Base-by-base conservation (phyloP, 129 eudicot species). In the Artemisia annua region DNA sequence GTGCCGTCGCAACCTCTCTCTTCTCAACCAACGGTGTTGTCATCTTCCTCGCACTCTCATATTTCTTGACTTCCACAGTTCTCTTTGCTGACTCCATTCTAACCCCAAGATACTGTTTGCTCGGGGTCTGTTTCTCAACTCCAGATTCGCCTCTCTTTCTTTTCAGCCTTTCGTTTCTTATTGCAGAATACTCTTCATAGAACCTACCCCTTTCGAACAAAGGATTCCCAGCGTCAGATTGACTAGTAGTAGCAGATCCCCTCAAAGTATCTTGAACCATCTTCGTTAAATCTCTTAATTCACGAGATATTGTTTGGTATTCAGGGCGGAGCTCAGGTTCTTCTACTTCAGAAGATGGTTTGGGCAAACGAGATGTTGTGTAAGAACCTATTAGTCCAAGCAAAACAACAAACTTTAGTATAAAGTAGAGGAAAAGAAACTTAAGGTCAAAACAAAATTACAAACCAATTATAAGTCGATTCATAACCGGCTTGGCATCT, bases 81-180 rank as follows among this genome's bases (percentile, higher is more conserved):
- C 69, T 86, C 69, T 92, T 92, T 3, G 89, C 70, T 39, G 91
- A 83, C 60, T 85, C 93, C 49, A 78, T 73, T 56, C 90, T 87
- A 24, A 92, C 98, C 48, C 98, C 95, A 53, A 92, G 91, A 74
- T 68, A 74, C 32, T 80, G 79, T 77, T 79, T 81, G 53, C 88
- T 74, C 3, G 69, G 80, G 0, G 69, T 79, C 54, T 78, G 83
- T 83, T 86, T 87, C 66, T 86, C 92, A 12, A 66, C 78, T 19
- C 43, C 85, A 0, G 70, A 63, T 66, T 80, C 90, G 4, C 86
- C 90, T 67, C 83, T 84, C 78, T 89, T 92, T 20, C 82, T 75
- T 84, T 71, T 85, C 73, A 92, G 75, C 83, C 97, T 83, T 75
- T 92, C 97, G 18, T 92, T 89, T 28, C 97, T 85, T 74, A 84